phyloP scores from a whole-genome alignment of 2,329 filamentous ascomycete genomes.

The Boeremia lycopersici region DNA sequence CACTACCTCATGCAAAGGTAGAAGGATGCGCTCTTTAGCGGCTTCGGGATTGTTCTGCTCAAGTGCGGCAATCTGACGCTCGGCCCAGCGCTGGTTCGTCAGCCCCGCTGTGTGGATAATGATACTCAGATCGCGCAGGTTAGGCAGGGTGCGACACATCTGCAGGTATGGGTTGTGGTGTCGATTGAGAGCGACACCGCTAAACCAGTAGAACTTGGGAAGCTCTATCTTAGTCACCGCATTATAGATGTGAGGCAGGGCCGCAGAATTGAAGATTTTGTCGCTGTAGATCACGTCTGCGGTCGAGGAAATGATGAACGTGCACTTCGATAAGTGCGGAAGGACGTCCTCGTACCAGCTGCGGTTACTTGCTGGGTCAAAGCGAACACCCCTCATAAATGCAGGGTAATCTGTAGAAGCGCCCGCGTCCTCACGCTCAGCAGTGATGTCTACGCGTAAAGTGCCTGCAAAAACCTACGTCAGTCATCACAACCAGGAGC shows the following conservation, averaged over 20 bases:
- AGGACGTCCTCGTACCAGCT: slow-evolving; percentile 21
- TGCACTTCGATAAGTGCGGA: slow-evolving; percentile 14
- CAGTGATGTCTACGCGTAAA: slow-evolving; percentile 10
- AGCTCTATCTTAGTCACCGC: slow-evolving; percentile 51
- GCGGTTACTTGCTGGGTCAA: background rate
- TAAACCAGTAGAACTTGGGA: slow-evolving; percentile 49
- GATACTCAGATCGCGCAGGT: slow-evolving; percentile 76
- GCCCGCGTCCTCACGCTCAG: slow-evolving; percentile 16
- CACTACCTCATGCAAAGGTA: slow-evolving; percentile 82
- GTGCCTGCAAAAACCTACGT: slow-evolving; percentile 5
- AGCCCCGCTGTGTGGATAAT: slow-evolving; percentile 84
- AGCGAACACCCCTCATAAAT: slow-evolving; percentile 19
- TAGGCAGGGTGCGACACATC: slow-evolving; percentile 84
- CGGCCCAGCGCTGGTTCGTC: slow-evolving; percentile 69
- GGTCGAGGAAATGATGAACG: slow-evolving; percentile 21
- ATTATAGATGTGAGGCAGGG: slow-evolving; percentile 11
- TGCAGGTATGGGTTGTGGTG: slow-evolving; percentile 90
- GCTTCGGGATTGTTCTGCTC: slow-evolving; percentile 77
- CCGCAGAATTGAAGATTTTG: slow-evolving; percentile 9
- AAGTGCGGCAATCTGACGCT: slow-evolving; percentile 65
- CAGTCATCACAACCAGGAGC: background rate
- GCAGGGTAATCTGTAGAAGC: slow-evolving; percentile 11
- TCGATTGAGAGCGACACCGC: slow-evolving; percentile 78
- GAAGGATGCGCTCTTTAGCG: slow-evolving; percentile 75
- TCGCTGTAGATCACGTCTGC: slow-evolving; percentile 18